A percentile compares a stretch with the other conserved stretches of the same genome.
phyloP scores from a whole-genome alignment of 2,329 filamentous ascomycete genomes.

The Aspergillus awamori region DNA sequence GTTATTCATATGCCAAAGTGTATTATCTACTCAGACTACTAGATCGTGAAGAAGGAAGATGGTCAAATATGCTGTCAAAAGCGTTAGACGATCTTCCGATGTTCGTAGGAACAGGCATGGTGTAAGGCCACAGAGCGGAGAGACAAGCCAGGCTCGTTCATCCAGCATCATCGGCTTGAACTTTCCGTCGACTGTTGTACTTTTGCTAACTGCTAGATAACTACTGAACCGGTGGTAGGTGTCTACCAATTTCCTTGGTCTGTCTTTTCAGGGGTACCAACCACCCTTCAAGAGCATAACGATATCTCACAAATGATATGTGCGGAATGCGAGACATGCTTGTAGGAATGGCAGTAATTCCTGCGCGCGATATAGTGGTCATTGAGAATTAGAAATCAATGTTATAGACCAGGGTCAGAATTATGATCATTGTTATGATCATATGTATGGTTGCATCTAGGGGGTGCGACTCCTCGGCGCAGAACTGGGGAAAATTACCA shows the following conservation, averaged over 20 bases:
- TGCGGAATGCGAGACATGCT: neutral
- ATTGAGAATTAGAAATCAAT: neutral
- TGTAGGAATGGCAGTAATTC: neutral
- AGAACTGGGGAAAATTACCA: neutral
- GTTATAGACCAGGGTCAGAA: neutral
- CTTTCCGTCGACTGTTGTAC: neutral
- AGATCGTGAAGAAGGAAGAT: neutral
- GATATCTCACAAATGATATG: neutral
- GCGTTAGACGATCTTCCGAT: neutral
- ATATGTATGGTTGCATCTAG: neutral
- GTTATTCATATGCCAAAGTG: constrained; percentile 11
- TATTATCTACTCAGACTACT: neutral
- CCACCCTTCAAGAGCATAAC: too few species aligned
- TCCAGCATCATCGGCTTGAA: neutral
- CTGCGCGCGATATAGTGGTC: neutral
- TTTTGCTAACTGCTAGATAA: neutral
- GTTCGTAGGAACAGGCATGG: neutral
- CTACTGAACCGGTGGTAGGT: neutral
- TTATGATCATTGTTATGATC: neutral
- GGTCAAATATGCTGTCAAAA: neutral
- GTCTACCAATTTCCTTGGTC: neutral
- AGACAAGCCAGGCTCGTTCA: neutral
- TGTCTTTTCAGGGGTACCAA: neutral
- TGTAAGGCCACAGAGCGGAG: neutral
- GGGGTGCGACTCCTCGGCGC: neutral